Conservation (phyloP, 73 alveolate species). For the Uronychia binucleata region DNA sequence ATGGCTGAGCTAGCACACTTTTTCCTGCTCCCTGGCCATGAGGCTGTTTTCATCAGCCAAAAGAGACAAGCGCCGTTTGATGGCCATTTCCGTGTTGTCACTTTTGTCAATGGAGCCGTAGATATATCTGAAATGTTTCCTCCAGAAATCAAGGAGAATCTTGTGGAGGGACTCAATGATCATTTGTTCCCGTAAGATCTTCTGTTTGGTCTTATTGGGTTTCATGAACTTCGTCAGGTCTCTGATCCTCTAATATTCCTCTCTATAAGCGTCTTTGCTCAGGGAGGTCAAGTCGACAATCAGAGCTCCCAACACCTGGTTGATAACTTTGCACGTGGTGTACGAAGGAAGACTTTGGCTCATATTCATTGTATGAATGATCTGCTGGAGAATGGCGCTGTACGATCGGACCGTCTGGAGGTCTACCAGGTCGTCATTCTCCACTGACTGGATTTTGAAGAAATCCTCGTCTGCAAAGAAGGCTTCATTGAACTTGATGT, state of each 20-base stretch:
- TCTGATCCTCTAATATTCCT: background rate
- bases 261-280: background rate
- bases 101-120: no score
- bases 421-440: background rate
- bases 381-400: background rate
- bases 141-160: background rate
- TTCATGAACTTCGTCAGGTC: background rate
- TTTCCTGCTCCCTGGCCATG: conserved; percentile 7
- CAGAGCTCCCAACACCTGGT: background rate
- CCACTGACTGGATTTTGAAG: conserved; percentile 2
- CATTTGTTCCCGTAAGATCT: background rate
- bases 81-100: no score
- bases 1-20: conserved; percentile 11
- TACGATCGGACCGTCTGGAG: background rate
- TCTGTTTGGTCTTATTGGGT: conserved; percentile 4
- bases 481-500: background rate
- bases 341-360: background rate
- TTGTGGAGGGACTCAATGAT: background rate
- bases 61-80: no score
- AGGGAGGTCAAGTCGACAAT: background rate
- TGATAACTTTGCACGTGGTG: background rate
- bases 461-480: conserved; percentile 2
- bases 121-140: background rate
- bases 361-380: background rate
- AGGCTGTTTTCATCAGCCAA: no score